Base-by-base conservation (phyloP, 139 green algal species). In the Parachlorella kessleri region DNA sequence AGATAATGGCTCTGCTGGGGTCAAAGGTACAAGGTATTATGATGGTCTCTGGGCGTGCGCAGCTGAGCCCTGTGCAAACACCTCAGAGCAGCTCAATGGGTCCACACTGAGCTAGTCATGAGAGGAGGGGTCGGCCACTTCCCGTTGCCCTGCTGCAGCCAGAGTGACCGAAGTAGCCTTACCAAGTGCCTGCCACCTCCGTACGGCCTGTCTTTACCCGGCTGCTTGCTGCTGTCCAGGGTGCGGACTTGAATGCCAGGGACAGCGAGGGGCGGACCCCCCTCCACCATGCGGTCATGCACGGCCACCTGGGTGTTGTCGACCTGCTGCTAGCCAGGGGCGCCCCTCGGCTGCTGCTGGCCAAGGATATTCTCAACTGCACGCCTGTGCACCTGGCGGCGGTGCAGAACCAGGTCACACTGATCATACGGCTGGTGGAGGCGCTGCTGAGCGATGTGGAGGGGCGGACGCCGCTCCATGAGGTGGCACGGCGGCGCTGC, bases 361-460 rank as follows among this genome's bases (percentile, higher is more conserved):
- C 75, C 14, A 86, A 85, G 37, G 88, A 93, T 73, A 83, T 93
- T 14, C 74, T 93, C 35, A 82, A 77, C 42, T 92, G 88, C 74
- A 93, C 88, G 2, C 88, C 88, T 2, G 79, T 93, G 30, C 88
- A 93, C 78, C 73, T 93, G 38, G 88, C 87, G 18, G 88, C 88
- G 33, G 78, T 92, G 54, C 87, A 91, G 72, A 91, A 91, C 54
- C 87, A 91, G 80, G 86, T 91, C 66, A 83, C 81, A 33, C 78
- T 93, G 32, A 90, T 92, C 54, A 67, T 88, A 65, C 80, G 81
- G 65, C 79, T 93, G 55, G 88, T 91, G 66, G 77, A 83, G 33
- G 84, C 88, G 6, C 79, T 93, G 66, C 67, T 86, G 55, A 42
- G 83, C 54, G 88, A 93, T 33, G 70, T 70, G 38, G 67, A 39